phyloP scores from a whole-genome alignment of 306 rosid genomes.

The Lupinus albus region DNA sequence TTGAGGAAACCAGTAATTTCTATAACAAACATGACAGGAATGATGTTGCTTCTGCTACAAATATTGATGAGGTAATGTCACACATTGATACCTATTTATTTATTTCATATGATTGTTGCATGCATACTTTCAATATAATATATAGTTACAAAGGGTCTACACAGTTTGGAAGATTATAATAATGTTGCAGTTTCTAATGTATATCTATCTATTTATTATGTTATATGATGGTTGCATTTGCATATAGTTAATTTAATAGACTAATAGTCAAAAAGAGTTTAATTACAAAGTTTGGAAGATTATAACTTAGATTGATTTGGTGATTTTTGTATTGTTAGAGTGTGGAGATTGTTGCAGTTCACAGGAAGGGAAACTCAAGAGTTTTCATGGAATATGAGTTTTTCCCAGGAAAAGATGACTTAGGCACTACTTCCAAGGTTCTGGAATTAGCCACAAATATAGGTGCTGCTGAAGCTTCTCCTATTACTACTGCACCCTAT shows the following conservation, averaged over 20 bases:
- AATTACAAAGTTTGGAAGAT: not conserved
- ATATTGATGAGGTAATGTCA: slow-evolving; percentile 45
- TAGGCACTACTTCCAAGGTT: slow-evolving; percentile 56
- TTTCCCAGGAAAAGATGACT: slow-evolving; percentile 56
- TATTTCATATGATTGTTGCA: too few species aligned
- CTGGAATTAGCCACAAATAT: slow-evolving; percentile 38
- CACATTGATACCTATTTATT: too few species aligned
- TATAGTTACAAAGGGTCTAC: too few species aligned
- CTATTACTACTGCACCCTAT: slow-evolving; percentile 36
- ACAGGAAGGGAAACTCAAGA: slow-evolving; percentile 56
- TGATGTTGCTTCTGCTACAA: slow-evolving; percentile 21
- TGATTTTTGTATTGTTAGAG: slow-evolving; percentile 41
- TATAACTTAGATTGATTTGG: slow-evolving; percentile 4
- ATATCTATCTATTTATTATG: not conserved
- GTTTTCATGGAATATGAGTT: slow-evolving; percentile 82
- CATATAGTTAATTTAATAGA: not conserved
- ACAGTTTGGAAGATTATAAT: too few species aligned
- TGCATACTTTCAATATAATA: too few species aligned
- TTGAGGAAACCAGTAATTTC: slow-evolving; percentile 36
- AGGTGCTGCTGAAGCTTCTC: slow-evolving; percentile 58
- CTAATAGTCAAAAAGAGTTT: not conserved
- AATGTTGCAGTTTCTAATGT: too few species aligned
- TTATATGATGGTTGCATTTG: slow-evolving; percentile 8
- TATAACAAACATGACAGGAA: slow-evolving; percentile 18
- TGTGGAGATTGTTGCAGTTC: slow-evolving; percentile 74